Percentiles rank a stretch among this genome's conserved stretches.
phyloP scores from a whole-genome alignment of 2,329 filamentous ascomycete species.

The Talaromyces sp. region DNA sequence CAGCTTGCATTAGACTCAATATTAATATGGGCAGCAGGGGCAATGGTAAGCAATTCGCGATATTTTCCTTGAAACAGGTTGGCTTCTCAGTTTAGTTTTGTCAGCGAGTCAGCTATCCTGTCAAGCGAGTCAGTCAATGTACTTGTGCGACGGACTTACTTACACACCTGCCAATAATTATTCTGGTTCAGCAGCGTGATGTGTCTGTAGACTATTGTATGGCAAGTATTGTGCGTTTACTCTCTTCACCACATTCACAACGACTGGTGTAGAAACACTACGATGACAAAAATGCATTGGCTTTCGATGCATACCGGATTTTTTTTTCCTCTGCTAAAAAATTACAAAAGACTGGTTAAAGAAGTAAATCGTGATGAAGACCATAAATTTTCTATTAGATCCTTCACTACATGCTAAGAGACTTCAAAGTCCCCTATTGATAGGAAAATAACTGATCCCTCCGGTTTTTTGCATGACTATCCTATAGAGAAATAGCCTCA shows the following conservation, averaged over 20 bases:
- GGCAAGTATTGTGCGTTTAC: too few relatives aligned
- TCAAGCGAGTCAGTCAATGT: not conserved
- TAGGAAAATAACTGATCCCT: not conserved
- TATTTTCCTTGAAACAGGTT: not conserved
- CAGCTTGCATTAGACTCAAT: not conserved
- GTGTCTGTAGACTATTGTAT: too few relatives aligned
- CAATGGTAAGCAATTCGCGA: not conserved
- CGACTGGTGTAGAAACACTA: too few relatives aligned
- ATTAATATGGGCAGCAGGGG: not conserved
- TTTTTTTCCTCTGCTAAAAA: not conserved
- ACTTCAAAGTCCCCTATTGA: not conserved
- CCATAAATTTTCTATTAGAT: not conserved
- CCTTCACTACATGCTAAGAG: not conserved
- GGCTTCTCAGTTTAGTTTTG: not conserved
- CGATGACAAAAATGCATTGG: not conserved
- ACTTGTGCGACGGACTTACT: not conserved
- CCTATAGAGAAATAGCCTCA: constrained; percentile 28
- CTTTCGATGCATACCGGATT: too few relatives aligned
- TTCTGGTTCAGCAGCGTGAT: not conserved
- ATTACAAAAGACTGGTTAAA: not conserved
- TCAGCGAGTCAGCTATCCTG: not conserved
- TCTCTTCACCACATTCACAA: too few relatives aligned
- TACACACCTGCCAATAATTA: not conserved
- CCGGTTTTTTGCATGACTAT: not conserved
- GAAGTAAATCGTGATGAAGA: not conserved